Conservation (phyloP, 495 filamentous ascomycete genomes). For the Penicillium malachiteum region DNA sequence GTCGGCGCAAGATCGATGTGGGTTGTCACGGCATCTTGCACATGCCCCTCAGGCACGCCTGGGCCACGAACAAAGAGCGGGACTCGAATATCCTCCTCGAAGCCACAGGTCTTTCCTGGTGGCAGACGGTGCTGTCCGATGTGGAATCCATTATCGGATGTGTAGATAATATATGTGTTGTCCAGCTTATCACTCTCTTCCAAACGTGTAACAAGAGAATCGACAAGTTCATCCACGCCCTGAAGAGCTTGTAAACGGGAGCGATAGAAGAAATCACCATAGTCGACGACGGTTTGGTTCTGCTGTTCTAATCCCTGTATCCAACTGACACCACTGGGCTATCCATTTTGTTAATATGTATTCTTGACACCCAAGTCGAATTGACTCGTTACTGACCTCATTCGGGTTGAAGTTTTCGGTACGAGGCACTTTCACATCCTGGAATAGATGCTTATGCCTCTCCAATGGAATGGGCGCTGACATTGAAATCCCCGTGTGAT, state of each 20-base stretch:
- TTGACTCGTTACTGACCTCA: conserved; percentile 30
- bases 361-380: neutral
- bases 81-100: conserved; percentile 72
- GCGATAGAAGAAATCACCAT: conserved; percentile 68
- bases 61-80: conserved; percentile 64
- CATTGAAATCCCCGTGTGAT: conserved; percentile 27
- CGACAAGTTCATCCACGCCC: conserved; percentile 69
- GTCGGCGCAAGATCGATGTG: conserved; percentile 72
- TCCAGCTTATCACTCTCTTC: conserved; percentile 54
- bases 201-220: conserved; percentile 52
- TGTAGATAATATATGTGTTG: conserved; percentile 71
- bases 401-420: conserved; percentile 47
- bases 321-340: conserved; percentile 66
- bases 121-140: conserved; percentile 71
- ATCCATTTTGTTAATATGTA: conserved; percentile 41
- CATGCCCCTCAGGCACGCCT: conserved; percentile 43
- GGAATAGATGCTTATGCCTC: conserved; percentile 39
- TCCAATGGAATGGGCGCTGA: conserved; percentile 50
- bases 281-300: conserved; percentile 55
- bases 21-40: conserved; percentile 58
- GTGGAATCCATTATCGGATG: conserved; percentile 74
- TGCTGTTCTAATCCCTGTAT: conserved; percentile 52
- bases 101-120: conserved; percentile 70
- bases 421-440: conserved; percentile 37
- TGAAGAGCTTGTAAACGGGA: conserved; percentile 62